Conservation (phyloP, 768 basidiomycete genomes). For the Neoboletus brunneissimus region DNA sequence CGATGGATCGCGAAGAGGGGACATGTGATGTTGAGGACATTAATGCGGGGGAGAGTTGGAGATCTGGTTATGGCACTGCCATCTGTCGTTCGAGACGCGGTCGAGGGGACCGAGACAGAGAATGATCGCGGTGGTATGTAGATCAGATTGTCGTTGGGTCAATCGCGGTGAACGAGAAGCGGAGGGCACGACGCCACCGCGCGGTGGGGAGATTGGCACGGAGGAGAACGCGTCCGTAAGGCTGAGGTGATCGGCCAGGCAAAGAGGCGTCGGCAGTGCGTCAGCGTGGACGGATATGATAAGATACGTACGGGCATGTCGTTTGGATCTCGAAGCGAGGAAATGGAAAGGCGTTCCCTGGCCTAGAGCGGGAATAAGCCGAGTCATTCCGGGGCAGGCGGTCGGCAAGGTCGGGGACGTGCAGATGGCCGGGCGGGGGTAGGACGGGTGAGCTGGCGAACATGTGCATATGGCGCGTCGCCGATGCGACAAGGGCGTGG, state of each 20-base stretch:
- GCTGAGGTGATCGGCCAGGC: not conserved
- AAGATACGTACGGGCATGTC: not conserved
- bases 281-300: constrained; percentile 12
- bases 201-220: not conserved
- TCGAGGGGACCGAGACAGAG: constrained; percentile 1
- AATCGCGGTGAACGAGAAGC: constrained; percentile 13
- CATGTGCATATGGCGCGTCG: constrained; percentile 18
- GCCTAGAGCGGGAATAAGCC: constrained; percentile 14
- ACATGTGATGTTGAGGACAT: not conserved
- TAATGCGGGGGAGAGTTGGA: constrained; percentile 16
- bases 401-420: constrained; percentile 9
- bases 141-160: constrained; percentile 22
- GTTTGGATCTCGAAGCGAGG: constrained; percentile 13
- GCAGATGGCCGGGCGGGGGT: constrained; percentile 6
- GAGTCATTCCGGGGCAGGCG: constrained; percentile 2
- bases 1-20: constrained; percentile 23
- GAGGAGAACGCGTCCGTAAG: not conserved
- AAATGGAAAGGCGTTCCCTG: constrained; percentile 6
- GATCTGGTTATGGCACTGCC: constrained; percentile 13
- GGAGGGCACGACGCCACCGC: constrained; percentile 2
- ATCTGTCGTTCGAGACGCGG: constrained; percentile 6
- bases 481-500: constrained; percentile 16
- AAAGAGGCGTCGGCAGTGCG: not conserved
- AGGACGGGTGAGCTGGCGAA: constrained; percentile 11
- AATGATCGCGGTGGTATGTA: constrained; percentile 13